phyloP scores from a whole-genome alignment of 768 basidiomycete species.

The Podaxis carcinomalis region DNA sequence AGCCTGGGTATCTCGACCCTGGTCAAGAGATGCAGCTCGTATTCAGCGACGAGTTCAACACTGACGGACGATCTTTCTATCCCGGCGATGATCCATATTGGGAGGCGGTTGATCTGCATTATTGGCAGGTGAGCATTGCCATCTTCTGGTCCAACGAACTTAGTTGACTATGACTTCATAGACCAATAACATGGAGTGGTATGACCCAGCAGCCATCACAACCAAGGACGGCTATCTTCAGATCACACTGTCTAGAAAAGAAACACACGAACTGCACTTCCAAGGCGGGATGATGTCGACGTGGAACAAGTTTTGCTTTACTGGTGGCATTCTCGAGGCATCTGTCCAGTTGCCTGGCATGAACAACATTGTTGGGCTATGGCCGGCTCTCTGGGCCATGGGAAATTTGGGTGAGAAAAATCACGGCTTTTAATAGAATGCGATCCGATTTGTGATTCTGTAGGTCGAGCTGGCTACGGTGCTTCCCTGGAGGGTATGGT shows the following conservation, averaged over 20 bases:
- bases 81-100: conserved; percentile 89
- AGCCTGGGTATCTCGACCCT: conserved; percentile 48
- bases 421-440: neutral
- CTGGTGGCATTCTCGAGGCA: conserved; percentile 74
- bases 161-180: conserved; percentile 17
- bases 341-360: conserved; percentile 67
- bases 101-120: conserved; percentile 81
- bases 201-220: conserved; percentile 74
- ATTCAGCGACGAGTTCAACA: conserved; percentile 88
- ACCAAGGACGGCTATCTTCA: conserved; percentile 73
- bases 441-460: conserved; percentile 8
- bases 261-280: conserved; percentile 69
- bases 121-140: conserved; percentile 53
- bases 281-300: conserved; percentile 65
- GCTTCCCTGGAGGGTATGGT: conserved; percentile 80
- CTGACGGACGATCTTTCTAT: conserved; percentile 75
- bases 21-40: conserved; percentile 59
- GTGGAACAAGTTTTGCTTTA: conserved; percentile 95
- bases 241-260: conserved; percentile 64
- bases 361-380: conserved; percentile 61
- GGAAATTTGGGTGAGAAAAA: conserved; percentile 61
- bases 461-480: conserved; percentile 84
- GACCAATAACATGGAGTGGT: conserved; percentile 85
- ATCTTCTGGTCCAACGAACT: neutral
- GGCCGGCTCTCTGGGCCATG: conserved; percentile 83